phyloP scores from a whole-genome alignment of 441 rosid genomes.

The Euphorbia celastroides region DNA sequence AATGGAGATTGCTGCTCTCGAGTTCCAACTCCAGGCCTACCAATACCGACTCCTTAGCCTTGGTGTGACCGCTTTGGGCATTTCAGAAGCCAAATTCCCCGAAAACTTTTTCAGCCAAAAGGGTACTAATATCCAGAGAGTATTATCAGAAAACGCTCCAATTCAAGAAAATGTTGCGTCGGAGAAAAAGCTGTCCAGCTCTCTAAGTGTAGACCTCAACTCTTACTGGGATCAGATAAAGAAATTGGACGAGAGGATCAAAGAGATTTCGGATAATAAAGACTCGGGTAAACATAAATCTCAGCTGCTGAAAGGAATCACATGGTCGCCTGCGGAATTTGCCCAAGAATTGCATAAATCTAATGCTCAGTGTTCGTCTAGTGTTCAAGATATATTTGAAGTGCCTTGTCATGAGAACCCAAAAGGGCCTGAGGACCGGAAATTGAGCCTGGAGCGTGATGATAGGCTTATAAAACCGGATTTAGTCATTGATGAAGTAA shows the following conservation, averaged over 20 bases:
- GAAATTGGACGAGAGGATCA: conserved; percentile 36
- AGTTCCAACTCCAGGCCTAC: conserved; percentile 76
- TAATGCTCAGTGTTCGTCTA: conserved; percentile 28
- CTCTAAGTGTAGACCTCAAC: conserved; percentile 25
- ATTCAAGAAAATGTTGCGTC: too few species aligned
- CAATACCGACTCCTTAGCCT: conserved; percentile 60
- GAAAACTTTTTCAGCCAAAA: conserved; percentile 28
- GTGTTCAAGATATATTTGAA: conserved; percentile 57
- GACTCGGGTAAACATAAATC: conserved; percentile 29
- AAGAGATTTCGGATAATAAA: conserved; percentile 40
- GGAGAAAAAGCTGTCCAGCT: conserved; percentile 15
- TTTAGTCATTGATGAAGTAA: conserved; percentile 14
- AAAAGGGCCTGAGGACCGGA: conserved; percentile 15
- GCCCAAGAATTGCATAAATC: conserved; percentile 29
- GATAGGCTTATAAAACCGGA: conserved; percentile 37
- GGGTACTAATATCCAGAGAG: too few species aligned
- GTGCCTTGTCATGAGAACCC: conserved; percentile 36
- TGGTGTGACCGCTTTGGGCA: conserved; percentile 52
- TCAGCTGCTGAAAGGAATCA: conserved; percentile 26
- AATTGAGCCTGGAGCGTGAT: conserved; percentile 22
- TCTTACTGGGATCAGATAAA: conserved; percentile 45
- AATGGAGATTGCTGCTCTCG: conserved; percentile 81
- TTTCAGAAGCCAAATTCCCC: conserved; percentile 29
- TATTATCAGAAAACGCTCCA: conserved; percentile 18
- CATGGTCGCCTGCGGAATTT: conserved; percentile 31